A percentile compares a stretch with the other conserved stretches of the same genome.
Evolutionary conservation across 352 stramenopile species (phyloP).

Genomic region (Blastocystis hominis): DNA sequence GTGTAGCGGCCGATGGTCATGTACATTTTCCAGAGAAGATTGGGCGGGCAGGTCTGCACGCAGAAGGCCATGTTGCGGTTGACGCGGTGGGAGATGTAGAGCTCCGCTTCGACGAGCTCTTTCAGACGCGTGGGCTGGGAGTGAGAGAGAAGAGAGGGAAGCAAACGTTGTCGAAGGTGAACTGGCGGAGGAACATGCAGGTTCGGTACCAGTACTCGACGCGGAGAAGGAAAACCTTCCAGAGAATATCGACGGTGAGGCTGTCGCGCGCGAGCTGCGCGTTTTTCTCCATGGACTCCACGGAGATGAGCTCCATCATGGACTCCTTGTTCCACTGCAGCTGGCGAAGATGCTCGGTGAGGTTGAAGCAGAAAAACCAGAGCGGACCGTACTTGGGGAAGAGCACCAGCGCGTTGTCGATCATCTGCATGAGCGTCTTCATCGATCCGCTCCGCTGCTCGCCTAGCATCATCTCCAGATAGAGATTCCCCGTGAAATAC

Average conservation of each 20-base stretch:
- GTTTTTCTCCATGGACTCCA: neutral
- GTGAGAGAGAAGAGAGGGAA: neutral
- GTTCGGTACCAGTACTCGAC: conserved; percentile 16
- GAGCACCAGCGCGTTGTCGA: conserved; percentile 69
- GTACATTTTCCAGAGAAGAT: conserved; percentile 76
- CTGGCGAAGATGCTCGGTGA: conserved; percentile 66
- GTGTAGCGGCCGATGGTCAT: conserved; percentile 60
- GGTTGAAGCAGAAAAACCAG: conserved; percentile 75
- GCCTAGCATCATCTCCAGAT: conserved; percentile 72
- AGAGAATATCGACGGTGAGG: conserved; percentile 28
- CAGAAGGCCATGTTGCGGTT: conserved; percentile 61
- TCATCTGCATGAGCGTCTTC: conserved; percentile 67
- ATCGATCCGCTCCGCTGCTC: conserved; percentile 66
- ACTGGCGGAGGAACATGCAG: conserved; percentile 15
- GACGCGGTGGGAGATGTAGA: neutral
- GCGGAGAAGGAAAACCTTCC: conserved; percentile 26
- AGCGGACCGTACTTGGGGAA: conserved; percentile 75
- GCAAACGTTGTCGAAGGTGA: conserved; percentile 23
- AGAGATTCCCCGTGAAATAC: conserved; percentile 70
- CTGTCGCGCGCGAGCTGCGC: neutral
- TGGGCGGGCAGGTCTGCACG: conserved; percentile 68
- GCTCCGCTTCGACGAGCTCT: neutral
- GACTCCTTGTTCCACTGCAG: neutral
- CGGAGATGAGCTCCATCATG: neutral
- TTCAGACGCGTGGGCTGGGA: neutral